Evolutionary conservation across 2,329 filamentous ascomycete species (phyloP).

Genomic region (Tricladium varicosporioides): DNA sequence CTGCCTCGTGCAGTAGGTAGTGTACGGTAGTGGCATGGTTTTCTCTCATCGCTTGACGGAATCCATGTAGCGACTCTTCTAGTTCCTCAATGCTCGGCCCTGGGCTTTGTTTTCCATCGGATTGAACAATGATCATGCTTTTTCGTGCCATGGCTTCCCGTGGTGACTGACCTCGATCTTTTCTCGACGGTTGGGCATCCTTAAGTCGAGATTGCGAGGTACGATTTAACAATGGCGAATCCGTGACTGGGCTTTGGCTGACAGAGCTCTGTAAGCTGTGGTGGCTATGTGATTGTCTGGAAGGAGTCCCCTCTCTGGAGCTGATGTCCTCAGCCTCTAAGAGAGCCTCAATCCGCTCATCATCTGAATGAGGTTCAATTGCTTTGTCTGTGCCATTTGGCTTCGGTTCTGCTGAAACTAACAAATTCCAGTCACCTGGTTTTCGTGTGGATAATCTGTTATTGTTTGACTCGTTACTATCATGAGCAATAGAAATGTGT

Average conservation of each 20-base stretch:
- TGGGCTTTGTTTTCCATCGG: background rate
- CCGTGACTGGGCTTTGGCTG: background rate
- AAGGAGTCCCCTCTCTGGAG: background rate
- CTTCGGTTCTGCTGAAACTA: no score
- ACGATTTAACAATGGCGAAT: background rate
- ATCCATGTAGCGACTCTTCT: slow-evolving; percentile 7
- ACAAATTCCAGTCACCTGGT: no score
- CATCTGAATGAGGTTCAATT: background rate
- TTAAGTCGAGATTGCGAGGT: background rate
- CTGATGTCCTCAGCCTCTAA: background rate
- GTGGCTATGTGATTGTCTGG: background rate
- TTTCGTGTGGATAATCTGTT: no score
- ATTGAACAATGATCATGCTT: background rate
- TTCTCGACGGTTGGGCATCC: background rate
- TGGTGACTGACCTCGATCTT: background rate
- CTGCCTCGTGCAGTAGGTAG: no score
- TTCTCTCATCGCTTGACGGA: background rate
- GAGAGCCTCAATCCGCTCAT: background rate
- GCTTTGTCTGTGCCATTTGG: background rate
- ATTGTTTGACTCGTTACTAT: no score
- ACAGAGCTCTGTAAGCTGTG: background rate
- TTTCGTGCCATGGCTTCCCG: background rate
- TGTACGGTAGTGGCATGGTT: no score
- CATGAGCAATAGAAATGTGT: no score
- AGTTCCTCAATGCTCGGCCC: background rate